Evolutionary conservation across 208 protist genomes (phyloP).

Genomic region (Porcisia deanei): DNA sequence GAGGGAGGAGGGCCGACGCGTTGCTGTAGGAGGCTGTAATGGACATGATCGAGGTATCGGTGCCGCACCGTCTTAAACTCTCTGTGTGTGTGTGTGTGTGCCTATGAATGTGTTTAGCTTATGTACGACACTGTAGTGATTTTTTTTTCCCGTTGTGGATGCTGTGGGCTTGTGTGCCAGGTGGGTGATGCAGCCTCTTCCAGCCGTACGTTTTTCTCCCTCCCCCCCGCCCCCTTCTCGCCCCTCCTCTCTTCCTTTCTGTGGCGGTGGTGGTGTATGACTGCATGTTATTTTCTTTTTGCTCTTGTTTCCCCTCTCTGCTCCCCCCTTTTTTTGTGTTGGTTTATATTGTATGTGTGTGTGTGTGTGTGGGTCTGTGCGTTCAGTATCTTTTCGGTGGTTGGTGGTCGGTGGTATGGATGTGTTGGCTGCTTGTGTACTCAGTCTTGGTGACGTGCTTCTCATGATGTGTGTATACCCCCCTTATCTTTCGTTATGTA

Average conservation of each 20-base stretch:
- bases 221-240: no score
- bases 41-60: not conserved
- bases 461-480: no score
- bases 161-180: not conserved
- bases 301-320: not conserved
- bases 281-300: not conserved
- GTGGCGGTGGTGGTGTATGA: not conserved
- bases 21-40: not conserved
- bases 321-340: not conserved
- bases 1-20: not conserved
- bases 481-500: no score
- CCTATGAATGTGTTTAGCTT: not conserved
- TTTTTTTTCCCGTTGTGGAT: not conserved
- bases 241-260: not conserved
- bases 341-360: not conserved
- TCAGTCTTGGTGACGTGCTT: no score
- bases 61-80: not conserved
- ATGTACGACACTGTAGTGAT: no score
- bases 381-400: not conserved
- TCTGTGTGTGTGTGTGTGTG: constrained; percentile 4
- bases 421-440: not conserved
- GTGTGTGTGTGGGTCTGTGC: not conserved
- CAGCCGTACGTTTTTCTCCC: no score
- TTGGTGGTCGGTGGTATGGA: not conserved
- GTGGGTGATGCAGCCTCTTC: not conserved